Base-by-base conservation (phyloP, 805 yeast species). In the Yarrowia sp. region DNA sequence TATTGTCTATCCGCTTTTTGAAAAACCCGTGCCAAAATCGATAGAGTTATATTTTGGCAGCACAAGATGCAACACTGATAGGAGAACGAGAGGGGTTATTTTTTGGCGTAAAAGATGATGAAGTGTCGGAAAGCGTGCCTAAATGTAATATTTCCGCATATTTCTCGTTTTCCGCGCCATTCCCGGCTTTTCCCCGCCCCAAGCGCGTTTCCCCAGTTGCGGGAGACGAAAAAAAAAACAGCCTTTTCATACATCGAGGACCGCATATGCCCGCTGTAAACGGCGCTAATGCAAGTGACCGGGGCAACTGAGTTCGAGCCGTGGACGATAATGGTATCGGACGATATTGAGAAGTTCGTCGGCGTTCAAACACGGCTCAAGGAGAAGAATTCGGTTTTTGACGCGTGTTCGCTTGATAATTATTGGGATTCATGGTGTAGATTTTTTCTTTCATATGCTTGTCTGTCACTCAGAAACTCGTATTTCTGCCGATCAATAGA, bases 181-280 rank as follows among this genome's bases (percentile, higher is more conserved):
- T n/a, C n/a, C n/a, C n/a, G n/a, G n/a, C n/a, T 14, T 6, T 7
- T 21, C 5, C 25, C 2, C 16, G 2, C 19, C 7, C 7, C 31
- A n/a, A 41, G 24, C n/a, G n/a, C 29, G 16, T 18, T 25, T 25
- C 33, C 29, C 35, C n/a, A n/a, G n/a, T n/a, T n/a, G n/a, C n/a
- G n/a, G n/a, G n/a, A n/a, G n/a, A n/a, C n/a, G n/a, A n/a, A n/a
- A n/a, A n/a, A n/a, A n/a, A 5, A 36, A 41, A 25, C 47, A 55
- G 53, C 51, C 53, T 27, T 33, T 44, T 22, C 49, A 32, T 27
- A 56, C 61, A 27, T 56, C 51, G 53, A 56, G 55, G 33, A 56
- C 55, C 61, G 51, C 51, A 44, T 44, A 44, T 44, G 51, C 51
- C 51, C 51, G 51, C 51, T 44, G 51, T 8, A 44, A 44, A 44